Base-by-base conservation (phyloP, 75 land plant species). In the Picea sitchensis region DNA sequence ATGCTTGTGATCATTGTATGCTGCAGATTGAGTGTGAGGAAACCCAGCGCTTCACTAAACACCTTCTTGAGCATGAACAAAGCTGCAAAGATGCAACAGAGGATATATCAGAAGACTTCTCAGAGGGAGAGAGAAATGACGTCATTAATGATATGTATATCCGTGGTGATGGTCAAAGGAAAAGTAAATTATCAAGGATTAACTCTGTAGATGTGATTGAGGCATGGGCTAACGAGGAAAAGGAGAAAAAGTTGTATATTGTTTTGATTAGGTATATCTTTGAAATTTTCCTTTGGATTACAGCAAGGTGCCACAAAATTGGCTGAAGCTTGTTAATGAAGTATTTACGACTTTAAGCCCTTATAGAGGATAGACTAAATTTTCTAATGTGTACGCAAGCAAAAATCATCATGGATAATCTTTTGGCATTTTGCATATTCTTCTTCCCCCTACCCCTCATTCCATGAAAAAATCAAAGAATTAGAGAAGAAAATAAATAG, bases 81-180 rank as follows among this genome's bases (percentile, higher is more conserved):
- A 87, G 89, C 0, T 80, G 82, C 13, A 76, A 83, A 80, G 87
- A 83, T 54, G 85, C 89, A 72, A 81, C 90, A 20, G 86, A 80
- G 58, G 89, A 90, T 44, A 84, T 87, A 77, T 87, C 86, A 21
- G 88, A 86, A 61, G 88, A 88, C 60, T 76, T 90, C 14, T 90
- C 91, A 1, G 91, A 90, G 71, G 90, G 91, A 32, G 91, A 89
- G 82, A 89, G 81, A 76, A 69, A 78, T 36, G 86, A 84, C 57
- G 13, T 11, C 20, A 6, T 67, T 17, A 56, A 60, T 58, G 80
- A 81, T 32, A 31, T 57, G 32, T 81, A 69, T 20, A 11, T 72
- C 18, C 78, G 76, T 65, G 82, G 82, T 81, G 78, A 81, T 58
- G 60, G 59, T n/a, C 54, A 47, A 47, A 61, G 14, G 3, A 65